Evolutionary conservation across 805 yeast genomes (phyloP).

Genomic region (Ogataea saltuana): DNA sequence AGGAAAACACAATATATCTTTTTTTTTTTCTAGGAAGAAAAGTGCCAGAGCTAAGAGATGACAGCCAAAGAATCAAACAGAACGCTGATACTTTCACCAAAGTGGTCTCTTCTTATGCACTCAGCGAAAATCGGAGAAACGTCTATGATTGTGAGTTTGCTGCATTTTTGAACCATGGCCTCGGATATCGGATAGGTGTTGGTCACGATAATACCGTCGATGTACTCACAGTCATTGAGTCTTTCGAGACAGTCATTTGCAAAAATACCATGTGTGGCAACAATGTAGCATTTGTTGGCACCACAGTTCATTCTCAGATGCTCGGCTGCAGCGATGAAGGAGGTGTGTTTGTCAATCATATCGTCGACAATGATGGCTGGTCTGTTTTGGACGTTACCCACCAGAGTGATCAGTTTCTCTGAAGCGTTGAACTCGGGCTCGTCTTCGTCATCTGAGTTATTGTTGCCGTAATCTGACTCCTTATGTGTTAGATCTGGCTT

Average conservation of each 20-base stretch:
- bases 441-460: conserved; percentile 87
- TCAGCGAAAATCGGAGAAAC: conserved; percentile 96
- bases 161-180: conserved; percentile 54
- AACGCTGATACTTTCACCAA: conserved; percentile 95
- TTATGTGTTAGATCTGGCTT: conserved; percentile 25
- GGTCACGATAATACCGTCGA: conserved; percentile 91
- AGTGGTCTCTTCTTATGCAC: conserved; percentile 97
- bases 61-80: conserved; percentile 84
- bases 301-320: conserved; percentile 96
- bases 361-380: conserved; percentile 95
- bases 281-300: conserved; percentile 83
- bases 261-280: conserved; percentile 96
- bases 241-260: conserved; percentile 82
- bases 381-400: conserved; percentile 90
- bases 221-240: conserved; percentile 73
- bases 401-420: conserved; percentile 92
- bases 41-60: conserved; percentile 24
- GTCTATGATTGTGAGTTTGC: conserved; percentile 83
- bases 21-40: background rate
- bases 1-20: background rate
- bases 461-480: conserved; percentile 58
- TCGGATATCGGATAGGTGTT: conserved; percentile 90
- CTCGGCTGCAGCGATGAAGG: conserved; percentile 97
- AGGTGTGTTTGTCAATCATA: conserved; percentile 93
- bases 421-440: conserved; percentile 59